Evolutionary conservation across 1,139 yeast genomes (phyloP), one percentile per base, ranked within the genome.

Genomic region (Tardiomyces blankii): DNA sequence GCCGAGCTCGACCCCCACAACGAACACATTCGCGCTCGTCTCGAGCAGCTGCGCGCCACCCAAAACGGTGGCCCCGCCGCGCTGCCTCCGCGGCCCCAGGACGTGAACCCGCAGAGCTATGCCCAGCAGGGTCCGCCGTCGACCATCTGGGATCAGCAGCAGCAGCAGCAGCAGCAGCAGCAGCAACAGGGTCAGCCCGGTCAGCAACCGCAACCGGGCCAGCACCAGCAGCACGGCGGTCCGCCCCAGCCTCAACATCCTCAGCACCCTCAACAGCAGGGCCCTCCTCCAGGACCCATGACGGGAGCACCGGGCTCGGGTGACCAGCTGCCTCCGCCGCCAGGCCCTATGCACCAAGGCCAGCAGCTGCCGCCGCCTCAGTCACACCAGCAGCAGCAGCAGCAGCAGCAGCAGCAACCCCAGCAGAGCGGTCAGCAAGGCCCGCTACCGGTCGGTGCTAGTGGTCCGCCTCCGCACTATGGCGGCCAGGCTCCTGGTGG

Each of bases 1-100:
- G 95, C 94, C 46, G 79, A 95, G 49, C 77, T 91, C 56, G 97
- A 91, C 63, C 97, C 98, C 32, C 83, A 80, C 50, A 89, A 91
- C 62, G 88, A 93, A 44, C 97, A 89, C 65, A 91, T 91, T 58
- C 88, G 87, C 67, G 89, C 91, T 43, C 77, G 98, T 56, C 74
- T 91, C 57, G 94, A 88, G 56, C 94, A 88, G 57, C 73, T 91
- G 61, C 78, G 69, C 39, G 80, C 80, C 57, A 78, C 78, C 60
- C 87, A 82, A 65, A 82, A 80, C 56, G 87, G 81, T 52, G 86
- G 87, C 42, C 83, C 82, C 49, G 54, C 55, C 16, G 74, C 77
- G 12, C 48, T 43, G 23, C 64, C 64, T 27, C 67, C 67, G 1
- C 53, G 65, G 11, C 68, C 69, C 12, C 68, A 63, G 49, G 69